Evolutionary conservation across 169 alveolate species (phyloP).

Genomic region (Cryptosporidium bovis): DNA sequence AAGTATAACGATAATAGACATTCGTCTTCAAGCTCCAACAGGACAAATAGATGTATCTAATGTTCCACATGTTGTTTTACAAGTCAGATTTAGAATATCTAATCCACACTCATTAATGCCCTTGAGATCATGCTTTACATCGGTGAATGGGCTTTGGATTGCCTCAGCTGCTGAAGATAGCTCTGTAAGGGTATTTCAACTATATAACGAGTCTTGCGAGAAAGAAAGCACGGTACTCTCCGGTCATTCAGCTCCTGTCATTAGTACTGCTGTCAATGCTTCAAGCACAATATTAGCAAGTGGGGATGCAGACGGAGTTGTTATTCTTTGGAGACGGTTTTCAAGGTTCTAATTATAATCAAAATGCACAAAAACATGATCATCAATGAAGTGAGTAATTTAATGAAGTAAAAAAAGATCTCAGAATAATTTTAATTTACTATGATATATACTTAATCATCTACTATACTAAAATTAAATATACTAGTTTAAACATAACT

Average conservation of each 20-base stretch:
- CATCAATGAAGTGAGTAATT: too few species aligned
- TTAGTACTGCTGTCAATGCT: constrained; percentile 86
- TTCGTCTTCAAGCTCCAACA: constrained; percentile 69
- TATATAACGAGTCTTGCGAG: constrained; percentile 42
- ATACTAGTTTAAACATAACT: too few species aligned
- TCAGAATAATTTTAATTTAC: background rate
- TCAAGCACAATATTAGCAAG: constrained; percentile 85
- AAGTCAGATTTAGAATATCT: constrained; percentile 44
- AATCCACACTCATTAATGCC: constrained; percentile 53
- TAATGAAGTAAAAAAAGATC: too few species aligned
- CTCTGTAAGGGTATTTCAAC: constrained; percentile 63
- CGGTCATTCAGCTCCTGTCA: constrained; percentile 82
- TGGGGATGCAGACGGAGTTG: constrained; percentile 86
- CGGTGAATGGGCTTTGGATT: constrained; percentile 31
- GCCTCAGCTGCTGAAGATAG: constrained; percentile 62
- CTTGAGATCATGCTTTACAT: constrained; percentile 31
- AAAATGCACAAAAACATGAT: too few species aligned
- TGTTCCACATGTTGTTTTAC: constrained; percentile 67
- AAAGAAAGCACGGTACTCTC: constrained; percentile 16
- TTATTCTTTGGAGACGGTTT: constrained; percentile 87
- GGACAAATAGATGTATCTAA: constrained; percentile 66
- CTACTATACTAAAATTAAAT: too few species aligned
- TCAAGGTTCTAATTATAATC: constrained; percentile 15
- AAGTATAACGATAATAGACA: constrained; percentile 23
- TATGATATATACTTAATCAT: background rate